Evolutionary conservation across 2,329 filamentous ascomycete species (phyloP).

Genomic region (Fusarium hostae): DNA sequence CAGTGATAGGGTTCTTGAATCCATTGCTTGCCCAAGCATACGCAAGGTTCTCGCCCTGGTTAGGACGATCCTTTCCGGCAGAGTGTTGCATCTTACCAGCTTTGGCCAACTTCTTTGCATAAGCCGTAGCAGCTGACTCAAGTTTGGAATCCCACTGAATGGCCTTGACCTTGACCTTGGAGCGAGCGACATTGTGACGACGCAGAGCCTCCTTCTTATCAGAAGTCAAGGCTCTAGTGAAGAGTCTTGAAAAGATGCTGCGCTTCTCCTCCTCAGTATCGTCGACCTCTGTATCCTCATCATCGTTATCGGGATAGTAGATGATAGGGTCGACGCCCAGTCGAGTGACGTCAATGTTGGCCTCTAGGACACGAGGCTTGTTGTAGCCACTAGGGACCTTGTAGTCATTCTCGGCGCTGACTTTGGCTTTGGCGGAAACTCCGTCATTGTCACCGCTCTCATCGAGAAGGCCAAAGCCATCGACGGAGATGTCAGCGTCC

Average conservation of each 20-base stretch:
- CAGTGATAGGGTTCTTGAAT: slow-evolving; percentile 23
- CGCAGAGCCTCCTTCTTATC: slow-evolving; percentile 29
- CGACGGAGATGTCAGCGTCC: background rate
- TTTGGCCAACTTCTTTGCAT: slow-evolving; percentile 33
- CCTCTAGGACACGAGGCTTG: slow-evolving; percentile 1
- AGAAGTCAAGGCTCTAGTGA: slow-evolving; percentile 20
- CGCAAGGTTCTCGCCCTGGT: slow-evolving; percentile 41
- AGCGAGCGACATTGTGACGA: slow-evolving; percentile 34
- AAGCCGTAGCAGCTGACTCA: slow-evolving; percentile 16
- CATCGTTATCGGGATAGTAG: background rate
- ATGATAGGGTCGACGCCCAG: background rate
- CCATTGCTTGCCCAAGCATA: slow-evolving; percentile 28
- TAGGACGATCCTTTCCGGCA: background rate
- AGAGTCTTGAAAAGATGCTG: background rate
- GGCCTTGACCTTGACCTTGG: slow-evolving; percentile 22
- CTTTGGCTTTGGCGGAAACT: background rate
- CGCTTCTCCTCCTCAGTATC: background rate
- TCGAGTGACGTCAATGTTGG: background rate
- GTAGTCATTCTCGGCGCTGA: background rate
- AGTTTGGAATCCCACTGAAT: slow-evolving; percentile 33
- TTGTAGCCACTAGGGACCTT: background rate
- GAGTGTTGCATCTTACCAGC: slow-evolving; percentile 32
- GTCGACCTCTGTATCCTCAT: background rate
- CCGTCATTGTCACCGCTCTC: background rate
- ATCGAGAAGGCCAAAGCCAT: background rate